These are phyloP conservation scores for Triangularia verruculosa DNA, from an alignment of 2,329 filamentous ascomycete genomes.

Conservation along the genomic window DNA sequence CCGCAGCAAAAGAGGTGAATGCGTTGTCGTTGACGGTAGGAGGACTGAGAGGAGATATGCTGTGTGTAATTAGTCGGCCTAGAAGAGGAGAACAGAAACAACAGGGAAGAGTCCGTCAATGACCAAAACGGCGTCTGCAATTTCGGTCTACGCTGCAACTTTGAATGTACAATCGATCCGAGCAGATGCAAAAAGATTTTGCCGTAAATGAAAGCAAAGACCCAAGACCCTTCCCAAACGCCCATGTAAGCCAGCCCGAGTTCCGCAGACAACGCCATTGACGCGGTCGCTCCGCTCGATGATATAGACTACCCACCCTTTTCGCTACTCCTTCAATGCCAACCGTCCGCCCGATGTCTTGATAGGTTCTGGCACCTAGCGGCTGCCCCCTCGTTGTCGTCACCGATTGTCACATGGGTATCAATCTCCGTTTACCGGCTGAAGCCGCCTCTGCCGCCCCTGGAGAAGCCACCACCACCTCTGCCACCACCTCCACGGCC, in stretches of 20 bases:
- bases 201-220: constrained; percentile 16
- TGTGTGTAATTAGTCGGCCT: neutral
- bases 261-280: constrained; percentile 20
- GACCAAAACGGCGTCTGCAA: constrained; percentile 5
- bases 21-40: neutral
- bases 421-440: constrained; percentile 10
- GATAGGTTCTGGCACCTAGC: neutral
- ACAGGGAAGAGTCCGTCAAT: neutral
- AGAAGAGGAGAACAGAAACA: neutral
- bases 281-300: constrained; percentile 12
- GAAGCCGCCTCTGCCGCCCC: constrained; percentile 30
- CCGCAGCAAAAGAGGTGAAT: neutral
- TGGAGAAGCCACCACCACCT: constrained; percentile 29
- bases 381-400: neutral
- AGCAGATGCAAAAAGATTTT: constrained; percentile 9
- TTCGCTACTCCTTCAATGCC: neutral
- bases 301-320: constrained; percentile 1
- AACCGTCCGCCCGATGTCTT: neutral
- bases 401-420: neutral
- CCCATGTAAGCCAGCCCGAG: constrained; percentile 25
- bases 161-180: constrained; percentile 15
- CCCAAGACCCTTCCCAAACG: constrained; percentile 23
- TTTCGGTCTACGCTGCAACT: constrained; percentile 9
- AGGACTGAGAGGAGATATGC: neutral
- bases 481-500: constrained; percentile 29